phyloP scores from a whole-genome alignment of 2,329 filamentous ascomycete species.

The Bipolaris oryzae region DNA sequence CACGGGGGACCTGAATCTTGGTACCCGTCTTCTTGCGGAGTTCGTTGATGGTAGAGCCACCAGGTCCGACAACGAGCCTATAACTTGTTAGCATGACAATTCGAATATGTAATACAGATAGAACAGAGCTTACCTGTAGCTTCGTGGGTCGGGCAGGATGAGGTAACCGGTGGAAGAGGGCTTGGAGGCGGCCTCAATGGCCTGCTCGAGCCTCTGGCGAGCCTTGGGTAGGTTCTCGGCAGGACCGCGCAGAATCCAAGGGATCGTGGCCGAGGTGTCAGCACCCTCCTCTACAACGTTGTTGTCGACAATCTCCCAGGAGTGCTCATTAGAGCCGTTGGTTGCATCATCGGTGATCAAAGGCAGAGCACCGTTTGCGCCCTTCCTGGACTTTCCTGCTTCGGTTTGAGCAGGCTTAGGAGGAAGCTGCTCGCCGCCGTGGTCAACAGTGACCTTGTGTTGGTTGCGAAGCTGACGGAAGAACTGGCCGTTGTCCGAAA shows the following conservation, averaged over 20 bases:
- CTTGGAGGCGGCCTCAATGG: slow-evolving; percentile 73
- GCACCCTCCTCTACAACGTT: slow-evolving; percentile 60
- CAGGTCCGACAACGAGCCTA: slow-evolving; percentile 83
- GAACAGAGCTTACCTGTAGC: slow-evolving; percentile 63
- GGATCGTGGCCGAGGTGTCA: slow-evolving; percentile 64
- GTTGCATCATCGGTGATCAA: slow-evolving; percentile 83
- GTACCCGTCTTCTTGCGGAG: slow-evolving; percentile 93
- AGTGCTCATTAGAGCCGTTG: slow-evolving; percentile 67
- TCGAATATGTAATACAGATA: background rate
- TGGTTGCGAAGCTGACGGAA: slow-evolving; percentile 90
- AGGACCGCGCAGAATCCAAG: slow-evolving; percentile 85
- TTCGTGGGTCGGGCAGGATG: slow-evolving; percentile 84
- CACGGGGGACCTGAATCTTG: slow-evolving; percentile 89
- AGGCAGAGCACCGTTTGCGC: slow-evolving; percentile 72
- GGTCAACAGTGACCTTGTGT: slow-evolving; percentile 87
- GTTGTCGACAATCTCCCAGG: slow-evolving; percentile 81
- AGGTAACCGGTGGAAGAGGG: slow-evolving; percentile 82
- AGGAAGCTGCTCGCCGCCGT: slow-evolving; percentile 79
- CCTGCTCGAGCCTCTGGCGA: slow-evolving; percentile 72
- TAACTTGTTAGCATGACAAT: slow-evolving; percentile 10
- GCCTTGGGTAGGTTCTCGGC: slow-evolving; percentile 82
- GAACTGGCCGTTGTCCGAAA: slow-evolving; percentile 89
- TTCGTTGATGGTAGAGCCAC: slow-evolving; percentile 87
- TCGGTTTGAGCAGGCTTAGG: slow-evolving; percentile 65
- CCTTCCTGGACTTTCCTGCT: slow-evolving; percentile 53